phyloP scores from a whole-genome alignment of 2,329 filamentous ascomycete genomes.

The Didymella sp. region DNA sequence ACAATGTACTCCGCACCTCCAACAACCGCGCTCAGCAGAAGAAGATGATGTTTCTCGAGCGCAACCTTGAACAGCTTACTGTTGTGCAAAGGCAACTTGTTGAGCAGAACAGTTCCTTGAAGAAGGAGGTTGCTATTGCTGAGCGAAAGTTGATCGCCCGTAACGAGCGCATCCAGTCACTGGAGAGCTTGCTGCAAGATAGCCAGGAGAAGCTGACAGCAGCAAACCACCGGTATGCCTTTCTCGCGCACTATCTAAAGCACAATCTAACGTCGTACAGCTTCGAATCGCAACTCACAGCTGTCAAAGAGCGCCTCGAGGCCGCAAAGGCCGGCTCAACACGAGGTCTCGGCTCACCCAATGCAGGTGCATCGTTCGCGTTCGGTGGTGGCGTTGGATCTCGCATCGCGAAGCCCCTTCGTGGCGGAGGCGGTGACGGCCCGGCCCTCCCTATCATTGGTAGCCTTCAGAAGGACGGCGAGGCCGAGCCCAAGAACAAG shows the following conservation, averaged over 20 bases:
- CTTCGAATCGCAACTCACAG: slow-evolving; percentile 95
- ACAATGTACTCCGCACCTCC: slow-evolving; percentile 93
- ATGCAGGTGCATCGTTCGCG: slow-evolving; percentile 67
- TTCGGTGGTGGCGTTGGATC: slow-evolving; percentile 63
- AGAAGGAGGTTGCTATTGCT: slow-evolving; percentile 99
- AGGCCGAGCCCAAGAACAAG: slow-evolving; percentile 63
- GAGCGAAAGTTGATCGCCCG: slow-evolving; percentile 95
- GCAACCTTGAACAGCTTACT: slow-evolving; percentile 96
- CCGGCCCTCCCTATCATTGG: slow-evolving; percentile 53
- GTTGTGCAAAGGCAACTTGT: slow-evolving; percentile 97
- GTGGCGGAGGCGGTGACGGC: slow-evolving; percentile 58
- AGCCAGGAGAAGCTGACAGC: slow-evolving; percentile 98
- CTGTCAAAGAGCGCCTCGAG: slow-evolving; percentile 97
- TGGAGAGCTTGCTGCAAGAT: slow-evolving; percentile 91
- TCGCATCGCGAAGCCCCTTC: slow-evolving; percentile 69
- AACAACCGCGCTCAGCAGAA: slow-evolving; percentile 99
- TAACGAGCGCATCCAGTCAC: slow-evolving; percentile 94
- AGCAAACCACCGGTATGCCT: slow-evolving; percentile 90
- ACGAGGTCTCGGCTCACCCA: slow-evolving; percentile 74
- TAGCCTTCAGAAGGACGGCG: slow-evolving; percentile 57
- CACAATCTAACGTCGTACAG: slow-evolving; percentile 57
- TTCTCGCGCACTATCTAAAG: neutral
- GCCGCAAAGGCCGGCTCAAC: slow-evolving; percentile 92
- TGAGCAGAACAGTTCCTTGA: slow-evolving; percentile 89
- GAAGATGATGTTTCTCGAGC: slow-evolving; percentile 99